Conservation (phyloP, 306 rosid genomes). For the Glycyrrhiza uralensis region DNA sequence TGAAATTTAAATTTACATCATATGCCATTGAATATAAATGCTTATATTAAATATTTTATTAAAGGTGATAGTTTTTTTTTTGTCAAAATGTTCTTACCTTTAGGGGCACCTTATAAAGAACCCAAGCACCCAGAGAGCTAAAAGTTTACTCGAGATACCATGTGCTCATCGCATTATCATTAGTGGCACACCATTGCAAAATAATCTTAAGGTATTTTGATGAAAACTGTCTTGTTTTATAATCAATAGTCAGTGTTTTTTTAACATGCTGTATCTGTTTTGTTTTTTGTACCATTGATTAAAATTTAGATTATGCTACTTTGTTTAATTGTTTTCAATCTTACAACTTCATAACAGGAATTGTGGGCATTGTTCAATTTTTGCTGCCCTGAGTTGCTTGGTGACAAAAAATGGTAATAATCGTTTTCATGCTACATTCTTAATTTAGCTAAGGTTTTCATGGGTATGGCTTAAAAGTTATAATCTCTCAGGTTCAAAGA, state of each 20-base stretch:
- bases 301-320: slow-evolving; percentile 11
- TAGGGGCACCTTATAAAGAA: slow-evolving; percentile 96
- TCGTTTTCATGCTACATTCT: slow-evolving; percentile 16
- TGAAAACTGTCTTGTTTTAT: background rate
- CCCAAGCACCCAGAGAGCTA: slow-evolving; percentile 94
- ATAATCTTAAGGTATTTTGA: slow-evolving; percentile 74
- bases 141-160: slow-evolving; percentile 90
- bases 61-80: background rate
- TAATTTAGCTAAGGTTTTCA: slow-evolving; percentile 20
- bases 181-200: slow-evolving; percentile 92
- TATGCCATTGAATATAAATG: background rate
- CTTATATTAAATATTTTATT: background rate
- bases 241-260: background rate
- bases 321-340: slow-evolving; percentile 11
- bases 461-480: slow-evolving; percentile 24
- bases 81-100: slow-evolving; percentile 25
- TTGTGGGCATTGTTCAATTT: slow-evolving; percentile 93
- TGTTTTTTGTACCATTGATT: background rate
- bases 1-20: slow-evolving; percentile 18
- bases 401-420: slow-evolving; percentile 74
- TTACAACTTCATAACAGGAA: slow-evolving; percentile 51
- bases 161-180: slow-evolving; percentile 79
- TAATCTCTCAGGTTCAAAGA: slow-evolving; percentile 70
- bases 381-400: slow-evolving; percentile 86
- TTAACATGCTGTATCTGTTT: background rate